Conservation (phyloP, 2,329 filamentous ascomycete genomes). For the Colletotrichum agaves region DNA sequence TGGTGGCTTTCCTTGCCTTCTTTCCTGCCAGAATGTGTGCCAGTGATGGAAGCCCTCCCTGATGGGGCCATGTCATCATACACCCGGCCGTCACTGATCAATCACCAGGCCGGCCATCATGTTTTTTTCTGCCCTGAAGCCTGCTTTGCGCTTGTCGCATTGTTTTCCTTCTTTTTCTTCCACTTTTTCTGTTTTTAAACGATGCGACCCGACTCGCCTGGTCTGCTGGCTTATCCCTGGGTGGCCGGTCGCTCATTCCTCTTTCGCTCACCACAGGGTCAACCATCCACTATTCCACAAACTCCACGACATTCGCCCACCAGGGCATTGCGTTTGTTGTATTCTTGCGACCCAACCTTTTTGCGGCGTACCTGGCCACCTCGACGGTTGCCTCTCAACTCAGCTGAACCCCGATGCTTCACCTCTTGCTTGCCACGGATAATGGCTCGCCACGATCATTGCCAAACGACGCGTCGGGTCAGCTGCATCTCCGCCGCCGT, state of each 20-base stretch:
- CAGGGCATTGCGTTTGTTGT: too few relatives aligned
- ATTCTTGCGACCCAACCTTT: background rate
- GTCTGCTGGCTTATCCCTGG: slow-evolving; percentile 30
- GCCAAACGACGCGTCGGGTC: slow-evolving; percentile 14
- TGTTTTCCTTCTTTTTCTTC: slow-evolving; percentile 10
- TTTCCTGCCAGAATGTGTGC: background rate
- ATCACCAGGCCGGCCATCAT: background rate
- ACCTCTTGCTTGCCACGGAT: background rate
- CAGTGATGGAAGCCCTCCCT: slow-evolving; percentile 5
- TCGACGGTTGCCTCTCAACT: background rate
- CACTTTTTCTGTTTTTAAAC: background rate
- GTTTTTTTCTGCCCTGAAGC: slow-evolving; percentile 16
- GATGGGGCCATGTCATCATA: slow-evolving; percentile 37
- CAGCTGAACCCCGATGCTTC: slow-evolving; percentile 3
- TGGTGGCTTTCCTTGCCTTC: background rate
- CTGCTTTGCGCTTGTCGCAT: slow-evolving; percentile 6
- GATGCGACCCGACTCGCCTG: slow-evolving; percentile 6
- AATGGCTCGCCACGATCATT: background rate
- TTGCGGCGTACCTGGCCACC: slow-evolving; percentile 1
- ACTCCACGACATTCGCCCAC: background rate
- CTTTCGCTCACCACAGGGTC: slow-evolving; percentile 17
- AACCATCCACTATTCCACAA: slow-evolving; percentile 12
- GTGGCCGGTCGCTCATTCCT: slow-evolving; percentile 16
- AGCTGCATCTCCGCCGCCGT: slow-evolving; percentile 1
- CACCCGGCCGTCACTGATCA: background rate